Evolutionary conservation across 495 filamentous ascomycete genomes (phyloP), one percentile per base, ranked within the genome.

Genomic region (Lasiosphaeriaceae sp.): DNA sequence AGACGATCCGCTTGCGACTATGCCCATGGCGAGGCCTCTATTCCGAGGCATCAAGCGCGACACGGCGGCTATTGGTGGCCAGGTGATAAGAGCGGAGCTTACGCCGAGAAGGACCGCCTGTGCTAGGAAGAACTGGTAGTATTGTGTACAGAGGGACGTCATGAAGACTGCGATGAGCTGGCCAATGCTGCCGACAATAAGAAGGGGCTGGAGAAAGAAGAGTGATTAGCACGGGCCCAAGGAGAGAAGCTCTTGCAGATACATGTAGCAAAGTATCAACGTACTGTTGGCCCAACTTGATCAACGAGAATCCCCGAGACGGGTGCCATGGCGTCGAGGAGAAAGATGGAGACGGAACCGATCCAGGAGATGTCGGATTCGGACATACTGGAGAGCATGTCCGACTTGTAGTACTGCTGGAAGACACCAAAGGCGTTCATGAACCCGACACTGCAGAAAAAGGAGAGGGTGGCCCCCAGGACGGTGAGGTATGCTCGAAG

Each of bases 341-440:
- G 53, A 56, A 83, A 84, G 3, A 69, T 58, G 22, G 78, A 69
- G 6, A 77, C 52, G 47, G 74, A 78, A 20, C 78, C 77, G 19
- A 82, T 71, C 77, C 76, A 80, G 21, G 78, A 77, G 16, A 81
- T 78, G 1, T 69, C 61, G 3, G 74, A 76, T 2, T 70, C 66
- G 26, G 54, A 80, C 55, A 75, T 66, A 11, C 71, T 52, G 1
- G 65, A 60, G 1, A 87, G 74, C 20, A 77, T 69, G 23, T 70
- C 52, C 3, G 57, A 56, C 14, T 68, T 56, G 61, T 85, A 87
- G 68, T 85, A 83, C 22, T 79, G 72, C 61, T 86, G 71, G 58
- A 86, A 88, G 12, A 84, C 65, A 0, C 83, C 84, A 53, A 84
- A 84, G 0, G 80, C 70, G 62, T 85, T 85, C 26, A 80, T 41